These are phyloP conservation scores for Hericium coralloides DNA, from an alignment of 768 basidiomycete genomes.

Conservation along the genomic window DNA sequence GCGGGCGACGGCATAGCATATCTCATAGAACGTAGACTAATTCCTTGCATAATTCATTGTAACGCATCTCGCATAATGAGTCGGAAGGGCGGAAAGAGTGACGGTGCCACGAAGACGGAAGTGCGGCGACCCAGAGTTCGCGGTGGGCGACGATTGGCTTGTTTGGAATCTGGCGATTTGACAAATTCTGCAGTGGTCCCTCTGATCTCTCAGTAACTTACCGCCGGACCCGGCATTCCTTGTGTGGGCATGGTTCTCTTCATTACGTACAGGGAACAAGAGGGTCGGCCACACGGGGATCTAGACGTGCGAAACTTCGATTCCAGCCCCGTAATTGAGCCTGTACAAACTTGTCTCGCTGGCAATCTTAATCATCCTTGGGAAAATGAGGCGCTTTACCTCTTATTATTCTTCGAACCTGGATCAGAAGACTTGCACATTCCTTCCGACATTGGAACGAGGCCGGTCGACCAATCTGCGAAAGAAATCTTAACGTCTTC, in stretches of 20 bases:
- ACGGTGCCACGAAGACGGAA: not conserved
- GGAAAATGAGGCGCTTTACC: not conserved
- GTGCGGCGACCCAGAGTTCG: not conserved
- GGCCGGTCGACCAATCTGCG: not conserved
- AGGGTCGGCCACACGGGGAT: not conserved
- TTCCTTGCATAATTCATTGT: no score
- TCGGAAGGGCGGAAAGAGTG: not conserved
- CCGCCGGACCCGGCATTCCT: not conserved
- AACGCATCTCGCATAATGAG: not conserved
- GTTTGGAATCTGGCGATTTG: not conserved
- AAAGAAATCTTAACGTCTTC: not conserved
- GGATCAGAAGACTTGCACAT: not conserved
- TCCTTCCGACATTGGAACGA: not conserved
- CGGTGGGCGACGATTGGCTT: no score
- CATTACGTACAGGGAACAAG: not conserved
- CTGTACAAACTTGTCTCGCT: not conserved
- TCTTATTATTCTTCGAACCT: not conserved
- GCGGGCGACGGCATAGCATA: conserved; percentile 37
- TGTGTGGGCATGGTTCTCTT: not conserved
- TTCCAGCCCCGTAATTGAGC: not conserved
- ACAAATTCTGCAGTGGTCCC: not conserved
- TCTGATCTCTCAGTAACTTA: not conserved
- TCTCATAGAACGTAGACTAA: no score
- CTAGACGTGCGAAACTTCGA: conserved; percentile 1
- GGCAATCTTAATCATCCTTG: not conserved